phyloP scores from a whole-genome alignment of 768 basidiomycete species.

The Pisolithus sp. region DNA sequence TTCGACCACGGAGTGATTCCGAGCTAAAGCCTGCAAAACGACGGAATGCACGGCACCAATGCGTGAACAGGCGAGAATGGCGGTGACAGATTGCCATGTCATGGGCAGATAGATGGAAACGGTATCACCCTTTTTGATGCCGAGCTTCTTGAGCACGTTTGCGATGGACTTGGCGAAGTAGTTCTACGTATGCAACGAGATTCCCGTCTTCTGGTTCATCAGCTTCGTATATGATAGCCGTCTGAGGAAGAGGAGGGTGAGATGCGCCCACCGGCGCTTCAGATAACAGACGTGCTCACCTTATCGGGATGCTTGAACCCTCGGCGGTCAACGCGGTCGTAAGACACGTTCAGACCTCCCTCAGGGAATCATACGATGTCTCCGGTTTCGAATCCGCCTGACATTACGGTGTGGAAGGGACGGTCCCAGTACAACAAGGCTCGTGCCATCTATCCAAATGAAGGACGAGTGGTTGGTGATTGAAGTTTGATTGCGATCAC shows the following conservation, averaged over 20 bases:
- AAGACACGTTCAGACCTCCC: conserved; percentile 85
- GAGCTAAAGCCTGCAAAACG: conserved; percentile 97
- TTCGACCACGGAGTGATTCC: conserved; percentile 88
- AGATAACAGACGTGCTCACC: conserved; percentile 30
- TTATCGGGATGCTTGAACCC: conserved; percentile 85
- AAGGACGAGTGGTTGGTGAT: background rate
- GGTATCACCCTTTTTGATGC: conserved; percentile 93
- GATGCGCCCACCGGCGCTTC: background rate
- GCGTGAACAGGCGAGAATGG: conserved; percentile 96
- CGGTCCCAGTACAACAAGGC: conserved; percentile 82
- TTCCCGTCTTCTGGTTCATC: conserved; percentile 84
- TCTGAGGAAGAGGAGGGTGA: conserved; percentile 34
- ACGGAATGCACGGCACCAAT: conserved; percentile 97
- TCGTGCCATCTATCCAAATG: conserved; percentile 46
- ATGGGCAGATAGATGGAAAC: conserved; percentile 93
- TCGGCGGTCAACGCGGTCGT: conserved; percentile 98
- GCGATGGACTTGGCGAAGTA: conserved; percentile 88
- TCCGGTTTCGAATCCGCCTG: conserved; percentile 77
- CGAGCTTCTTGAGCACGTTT: conserved; percentile 84
- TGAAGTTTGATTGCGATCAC: background rate
- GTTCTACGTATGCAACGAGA: conserved; percentile 73
- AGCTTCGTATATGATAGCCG: conserved; percentile 97
- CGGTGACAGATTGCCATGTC: conserved; percentile 93
- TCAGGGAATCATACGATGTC: conserved; percentile 97
- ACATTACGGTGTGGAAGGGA: conserved; percentile 80